A percentile compares a stretch with the other conserved stretches of the same genome.
Evolutionary conservation across 1,284 basidiomycete genomes (phyloP).

Genomic region (Cutaneotrichosporon sp.): DNA sequence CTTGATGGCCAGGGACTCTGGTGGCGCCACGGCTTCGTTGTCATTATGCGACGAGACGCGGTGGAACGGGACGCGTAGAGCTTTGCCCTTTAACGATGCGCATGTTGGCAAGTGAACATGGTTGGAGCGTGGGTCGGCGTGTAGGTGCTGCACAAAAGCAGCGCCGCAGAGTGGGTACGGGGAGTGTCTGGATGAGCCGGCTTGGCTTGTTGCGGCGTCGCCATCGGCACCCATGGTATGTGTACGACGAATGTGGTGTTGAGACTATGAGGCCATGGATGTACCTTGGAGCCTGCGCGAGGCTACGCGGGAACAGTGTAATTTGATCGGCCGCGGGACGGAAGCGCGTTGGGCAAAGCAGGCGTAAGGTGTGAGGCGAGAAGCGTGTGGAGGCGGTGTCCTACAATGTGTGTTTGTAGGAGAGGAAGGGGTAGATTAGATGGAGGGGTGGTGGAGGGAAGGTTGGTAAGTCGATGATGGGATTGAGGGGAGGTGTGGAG

Average conservation of each 20-base stretch:
- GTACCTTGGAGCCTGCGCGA: neutral
- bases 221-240: conserved; percentile 1
- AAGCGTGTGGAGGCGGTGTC: too few species aligned
- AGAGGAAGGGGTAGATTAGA: too few species aligned
- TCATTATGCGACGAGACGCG: conserved; percentile 1
- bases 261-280: neutral
- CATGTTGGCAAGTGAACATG: conserved; percentile 44
- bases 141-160: conserved; percentile 47
- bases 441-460: too few species aligned
- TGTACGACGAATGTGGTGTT: neutral
- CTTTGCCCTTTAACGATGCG: neutral
- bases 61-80: conserved; percentile 8
- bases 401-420: too few species aligned
- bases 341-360: neutral
- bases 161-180: conserved; percentile 5
- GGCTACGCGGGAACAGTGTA: neutral
- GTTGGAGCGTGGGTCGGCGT: conserved; percentile 46
- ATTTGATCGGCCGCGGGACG: neutral
- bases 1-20: neutral
- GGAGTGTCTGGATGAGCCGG: neutral
- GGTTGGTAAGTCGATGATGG: too few species aligned
- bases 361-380: too few species aligned
- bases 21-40: neutral
- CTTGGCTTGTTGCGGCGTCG: neutral
- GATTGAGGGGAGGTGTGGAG: too few species aligned